These are phyloP conservation scores for Leptodermis oblonga DNA, from an alignment of 257 asterid genomes.

Conservation along the genomic window DNA sequence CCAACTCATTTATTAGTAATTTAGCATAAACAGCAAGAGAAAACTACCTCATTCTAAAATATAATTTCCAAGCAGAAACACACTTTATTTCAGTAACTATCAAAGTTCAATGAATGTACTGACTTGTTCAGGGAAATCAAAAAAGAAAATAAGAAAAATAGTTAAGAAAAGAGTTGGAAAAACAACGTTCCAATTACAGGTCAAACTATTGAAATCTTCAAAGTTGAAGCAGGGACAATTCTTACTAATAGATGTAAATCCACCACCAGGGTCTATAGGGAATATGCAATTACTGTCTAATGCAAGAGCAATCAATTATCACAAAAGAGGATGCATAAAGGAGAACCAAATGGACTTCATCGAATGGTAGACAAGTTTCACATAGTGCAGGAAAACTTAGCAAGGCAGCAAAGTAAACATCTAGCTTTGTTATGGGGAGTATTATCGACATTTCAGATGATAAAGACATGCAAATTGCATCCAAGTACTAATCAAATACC, in stretches of 20 bases:
- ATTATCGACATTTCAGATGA: conserved; percentile 26
- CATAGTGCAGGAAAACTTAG: conserved; percentile 1
- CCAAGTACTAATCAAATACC: neutral
- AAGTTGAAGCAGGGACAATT: neutral
- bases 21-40: neutral
- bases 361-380: neutral
- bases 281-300: neutral
- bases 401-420: conserved; percentile 18
- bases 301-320: conserved; percentile 10
- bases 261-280: neutral
- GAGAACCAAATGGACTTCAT: neutral
- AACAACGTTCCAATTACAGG: neutral
- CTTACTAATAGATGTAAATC: neutral
- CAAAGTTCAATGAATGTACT: neutral
- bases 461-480: neutral
- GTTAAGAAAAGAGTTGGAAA: neutral
- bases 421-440: conserved; percentile 51
- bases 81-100: neutral
- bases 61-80: neutral
- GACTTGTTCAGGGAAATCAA: neutral
- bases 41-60: no score
- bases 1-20: no score
- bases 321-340: conserved; percentile 7
- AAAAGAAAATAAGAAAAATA: neutral
- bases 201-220: neutral